Evolutionary conservation across 768 basidiomycete species (phyloP).

Genomic region (Rhizopogon vesiculosus): DNA sequence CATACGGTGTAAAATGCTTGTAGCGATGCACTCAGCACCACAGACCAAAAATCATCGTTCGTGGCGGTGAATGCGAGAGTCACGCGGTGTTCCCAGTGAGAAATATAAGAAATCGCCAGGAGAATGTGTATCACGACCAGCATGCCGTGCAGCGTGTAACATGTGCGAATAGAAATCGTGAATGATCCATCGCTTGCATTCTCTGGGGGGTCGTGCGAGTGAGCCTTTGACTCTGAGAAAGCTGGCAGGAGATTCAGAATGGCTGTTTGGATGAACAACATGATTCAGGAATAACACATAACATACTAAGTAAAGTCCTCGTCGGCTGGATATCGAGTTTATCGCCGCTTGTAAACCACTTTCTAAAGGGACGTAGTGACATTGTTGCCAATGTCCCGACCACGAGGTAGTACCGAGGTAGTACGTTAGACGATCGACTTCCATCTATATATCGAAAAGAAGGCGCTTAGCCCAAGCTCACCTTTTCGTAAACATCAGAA

Average conservation of each 20-base stretch:
- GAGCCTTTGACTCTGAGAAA: not conserved
- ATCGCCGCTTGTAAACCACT: too few species aligned
- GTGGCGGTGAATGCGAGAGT: not conserved
- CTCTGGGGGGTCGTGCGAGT: too few species aligned
- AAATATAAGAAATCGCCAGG: not conserved
- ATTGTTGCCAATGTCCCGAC: too few species aligned
- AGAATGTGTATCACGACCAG: slow-evolving; percentile 7
- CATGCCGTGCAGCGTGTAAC: slow-evolving; percentile 2
- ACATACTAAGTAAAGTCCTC: not conserved
- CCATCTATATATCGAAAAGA: too few species aligned
- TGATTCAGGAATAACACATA: not conserved
- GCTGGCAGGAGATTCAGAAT: not conserved
- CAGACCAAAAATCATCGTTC: not conserved
- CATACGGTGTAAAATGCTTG: slow-evolving; percentile 1
- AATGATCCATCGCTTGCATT: not conserved
- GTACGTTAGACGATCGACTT: too few species aligned
- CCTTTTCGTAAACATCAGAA: too few species aligned
- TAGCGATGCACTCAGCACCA: not conserved
- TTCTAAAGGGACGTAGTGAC: too few species aligned
- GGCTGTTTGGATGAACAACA: not conserved
- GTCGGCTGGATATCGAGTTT: not conserved
- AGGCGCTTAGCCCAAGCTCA: too few species aligned
- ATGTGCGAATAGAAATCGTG: not conserved
- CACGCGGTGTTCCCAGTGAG: not conserved
- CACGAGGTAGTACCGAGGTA: too few species aligned